phyloP scores from a whole-genome alignment of 257 asterid genomes.

The Leptodermis oblonga region DNA sequence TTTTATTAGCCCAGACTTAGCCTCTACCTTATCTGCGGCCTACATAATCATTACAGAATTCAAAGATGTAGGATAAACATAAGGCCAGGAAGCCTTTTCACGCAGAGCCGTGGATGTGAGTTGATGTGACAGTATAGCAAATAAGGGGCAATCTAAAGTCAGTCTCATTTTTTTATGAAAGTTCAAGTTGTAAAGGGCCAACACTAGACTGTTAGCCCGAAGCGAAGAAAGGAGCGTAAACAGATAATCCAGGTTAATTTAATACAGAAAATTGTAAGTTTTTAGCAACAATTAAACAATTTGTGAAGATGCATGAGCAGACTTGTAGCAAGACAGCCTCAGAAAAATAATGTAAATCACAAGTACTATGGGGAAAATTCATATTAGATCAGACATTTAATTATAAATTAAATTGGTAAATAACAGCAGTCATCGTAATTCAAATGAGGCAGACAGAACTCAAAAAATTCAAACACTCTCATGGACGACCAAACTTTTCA shows the following conservation, averaged over 20 bases:
- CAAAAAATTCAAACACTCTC: not conserved
- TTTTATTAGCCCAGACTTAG: conserved; percentile 56
- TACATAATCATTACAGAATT: conserved; percentile 21
- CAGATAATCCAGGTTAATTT: not conserved
- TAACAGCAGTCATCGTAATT: not conserved
- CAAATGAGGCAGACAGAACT: not conserved
- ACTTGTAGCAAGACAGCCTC: not conserved
- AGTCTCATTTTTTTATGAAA: not conserved
- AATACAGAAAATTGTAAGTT: not conserved
- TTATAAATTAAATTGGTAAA: not conserved
- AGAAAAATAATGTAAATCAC: not conserved
- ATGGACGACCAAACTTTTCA: not conserved
- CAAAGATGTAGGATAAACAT: not conserved
- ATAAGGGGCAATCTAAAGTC: not conserved
- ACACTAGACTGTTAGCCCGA: not conserved
- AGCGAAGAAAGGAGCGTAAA: not conserved
- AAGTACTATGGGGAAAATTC: not conserved
- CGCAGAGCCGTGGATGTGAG: not conserved
- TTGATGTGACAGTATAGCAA: not conserved
- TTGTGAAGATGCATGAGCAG: not conserved
- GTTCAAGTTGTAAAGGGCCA: not conserved
- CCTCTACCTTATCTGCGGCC: conserved; percentile 71
- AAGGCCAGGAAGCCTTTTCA: not conserved
- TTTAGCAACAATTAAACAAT: not conserved
- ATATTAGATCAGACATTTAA: not conserved